Percentiles rank a stretch among this genome's conserved stretches.
Conservation (phyloP, 768 basidiomycete genomes). For the Roridomyces roridus region DNA sequence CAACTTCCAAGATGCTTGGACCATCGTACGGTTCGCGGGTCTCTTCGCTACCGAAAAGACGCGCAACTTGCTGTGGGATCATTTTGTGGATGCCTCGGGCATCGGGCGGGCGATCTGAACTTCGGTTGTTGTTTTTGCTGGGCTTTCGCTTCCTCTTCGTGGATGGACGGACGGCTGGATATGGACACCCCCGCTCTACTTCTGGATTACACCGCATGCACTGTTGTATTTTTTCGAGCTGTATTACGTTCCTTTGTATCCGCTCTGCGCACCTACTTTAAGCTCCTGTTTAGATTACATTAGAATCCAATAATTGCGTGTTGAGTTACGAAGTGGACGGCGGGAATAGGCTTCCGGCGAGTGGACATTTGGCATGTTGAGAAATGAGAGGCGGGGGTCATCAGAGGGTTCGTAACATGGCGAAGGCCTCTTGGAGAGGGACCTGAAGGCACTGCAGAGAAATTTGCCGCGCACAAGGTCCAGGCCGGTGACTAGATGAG, state of each 20-base stretch:
- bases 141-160: background rate
- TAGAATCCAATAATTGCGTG: too few relatives aligned
- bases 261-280: conserved; percentile 5
- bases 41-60: conserved; percentile 48
- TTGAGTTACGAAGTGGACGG: too few relatives aligned
- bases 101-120: conserved; percentile 37
- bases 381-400: too few relatives aligned
- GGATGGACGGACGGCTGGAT: conserved; percentile 1
- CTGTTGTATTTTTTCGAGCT: conserved; percentile 3
- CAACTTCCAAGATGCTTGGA: conserved; percentile 78
- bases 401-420: too few relatives aligned
- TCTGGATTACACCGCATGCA: conserved; percentile 1
- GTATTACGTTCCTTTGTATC: conserved; percentile 5
- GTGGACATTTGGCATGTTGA: too few relatives aligned
- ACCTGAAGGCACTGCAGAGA: too few relatives aligned
- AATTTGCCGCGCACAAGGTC: too few relatives aligned
- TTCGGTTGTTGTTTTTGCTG: conserved; percentile 3
- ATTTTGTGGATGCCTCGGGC: conserved; percentile 33
- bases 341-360: too few relatives aligned
- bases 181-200: background rate
- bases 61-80: conserved; percentile 47
- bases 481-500: too few relatives aligned
- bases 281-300: too few relatives aligned
- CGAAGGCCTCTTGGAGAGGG: too few relatives aligned
- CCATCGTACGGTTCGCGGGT: conserved; percentile 54